These are phyloP conservation scores for Globisporangium uncinulatum DNA, from an alignment of 352 stramenopile species.

Conservation along the genomic window DNA sequence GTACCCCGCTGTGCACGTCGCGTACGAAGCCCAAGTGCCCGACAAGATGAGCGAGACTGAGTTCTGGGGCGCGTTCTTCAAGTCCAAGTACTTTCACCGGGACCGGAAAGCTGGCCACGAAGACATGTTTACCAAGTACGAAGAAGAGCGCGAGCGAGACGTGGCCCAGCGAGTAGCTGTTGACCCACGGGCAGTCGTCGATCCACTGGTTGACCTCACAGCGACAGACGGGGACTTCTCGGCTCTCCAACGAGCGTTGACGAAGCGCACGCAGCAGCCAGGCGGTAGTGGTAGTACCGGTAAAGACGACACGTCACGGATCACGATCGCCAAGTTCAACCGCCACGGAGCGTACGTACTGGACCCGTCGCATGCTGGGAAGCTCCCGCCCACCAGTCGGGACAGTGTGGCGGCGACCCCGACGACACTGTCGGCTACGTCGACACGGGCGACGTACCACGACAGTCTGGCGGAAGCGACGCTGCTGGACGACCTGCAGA, in stretches of 20 bases:
- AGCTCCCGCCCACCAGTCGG: slow-evolving; percentile 18
- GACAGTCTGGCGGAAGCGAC: slow-evolving; percentile 63
- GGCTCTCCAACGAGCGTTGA: slow-evolving; percentile 21
- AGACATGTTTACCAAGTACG: slow-evolving; percentile 83
- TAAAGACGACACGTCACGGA: slow-evolving; percentile 51
- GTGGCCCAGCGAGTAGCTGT: slow-evolving; percentile 31
- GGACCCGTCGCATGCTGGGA: slow-evolving; percentile 60
- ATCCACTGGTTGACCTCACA: slow-evolving; percentile 75
- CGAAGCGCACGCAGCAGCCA: slow-evolving; percentile 13
- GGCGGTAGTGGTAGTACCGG: neutral
- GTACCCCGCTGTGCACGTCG: slow-evolving; percentile 81
- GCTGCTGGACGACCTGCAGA: slow-evolving; percentile 61
- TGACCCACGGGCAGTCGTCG: slow-evolving; percentile 62
- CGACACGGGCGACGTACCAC: slow-evolving; percentile 27
- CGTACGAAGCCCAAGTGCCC: slow-evolving; percentile 79
- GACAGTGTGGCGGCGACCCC: neutral
- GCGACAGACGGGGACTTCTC: slow-evolving; percentile 58
- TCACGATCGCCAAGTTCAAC: slow-evolving; percentile 87
- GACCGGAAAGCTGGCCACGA: slow-evolving; percentile 77
- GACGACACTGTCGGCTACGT: slow-evolving; percentile 25
- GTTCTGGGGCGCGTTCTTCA: slow-evolving; percentile 86
- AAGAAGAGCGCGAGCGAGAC: slow-evolving; percentile 65
- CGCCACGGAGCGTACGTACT: slow-evolving; percentile 79
- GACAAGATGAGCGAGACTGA: slow-evolving; percentile 88
- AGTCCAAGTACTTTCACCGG: slow-evolving; percentile 87